phyloP scores from a whole-genome alignment of 1,284 basidiomycete species.

The Naganishia sp. region DNA sequence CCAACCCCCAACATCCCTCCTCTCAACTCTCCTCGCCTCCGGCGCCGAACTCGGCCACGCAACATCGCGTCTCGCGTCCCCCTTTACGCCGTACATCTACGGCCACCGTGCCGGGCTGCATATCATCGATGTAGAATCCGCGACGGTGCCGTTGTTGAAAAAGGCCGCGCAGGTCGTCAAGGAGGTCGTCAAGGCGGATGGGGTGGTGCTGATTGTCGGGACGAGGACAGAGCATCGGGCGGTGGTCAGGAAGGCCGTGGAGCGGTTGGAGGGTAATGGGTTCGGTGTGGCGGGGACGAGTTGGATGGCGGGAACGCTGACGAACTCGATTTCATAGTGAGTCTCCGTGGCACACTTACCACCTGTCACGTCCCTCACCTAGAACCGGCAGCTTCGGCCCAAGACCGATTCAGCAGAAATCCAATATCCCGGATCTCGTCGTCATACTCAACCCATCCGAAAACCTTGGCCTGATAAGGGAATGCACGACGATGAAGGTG shows the following conservation, averaged over 20 bases:
- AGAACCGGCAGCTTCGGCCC: conserved; percentile 60
- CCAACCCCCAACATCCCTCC: conserved; percentile 58
- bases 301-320: conserved; percentile 93
- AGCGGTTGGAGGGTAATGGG: conserved; percentile 70
- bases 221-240: conserved; percentile 75
- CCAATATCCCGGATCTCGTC: conserved; percentile 79
- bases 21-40: conserved; percentile 86
- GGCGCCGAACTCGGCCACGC: conserved; percentile 94
- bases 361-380: conserved; percentile 2
- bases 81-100: conserved; percentile 91
- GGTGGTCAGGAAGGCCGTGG: conserved; percentile 75
- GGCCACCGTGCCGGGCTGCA: conserved; percentile 86
- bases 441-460: conserved; percentile 84
- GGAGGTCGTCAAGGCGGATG: conserved; percentile 76
- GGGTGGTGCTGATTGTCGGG: conserved; percentile 86
- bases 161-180: conserved; percentile 86
- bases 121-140: conserved; percentile 86
- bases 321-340: conserved; percentile 76
- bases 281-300: conserved; percentile 76
- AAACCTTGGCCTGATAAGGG: conserved; percentile 79
- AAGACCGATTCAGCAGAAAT: conserved; percentile 61
- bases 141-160: conserved; percentile 86
- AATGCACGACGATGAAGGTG: conserved; percentile 78
- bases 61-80: conserved; percentile 75
- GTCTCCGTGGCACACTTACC: conserved; percentile 34